Evolutionary conservation across 345 rosid genomes (phyloP).

Genomic region (Brassica cretica): DNA sequence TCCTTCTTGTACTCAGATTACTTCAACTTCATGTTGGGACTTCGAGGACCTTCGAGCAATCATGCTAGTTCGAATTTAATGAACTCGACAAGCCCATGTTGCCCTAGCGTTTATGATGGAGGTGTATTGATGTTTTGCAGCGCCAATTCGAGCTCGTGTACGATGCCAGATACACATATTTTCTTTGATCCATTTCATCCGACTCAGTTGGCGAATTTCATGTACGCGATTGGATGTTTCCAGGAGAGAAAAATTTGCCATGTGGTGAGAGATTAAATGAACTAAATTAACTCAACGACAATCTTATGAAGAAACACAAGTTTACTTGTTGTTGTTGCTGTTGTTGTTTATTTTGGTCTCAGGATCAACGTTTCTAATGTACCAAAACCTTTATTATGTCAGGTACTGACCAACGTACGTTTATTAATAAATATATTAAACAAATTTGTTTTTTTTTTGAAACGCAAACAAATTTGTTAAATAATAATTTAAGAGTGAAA

Average conservation of each 20-base stretch:
- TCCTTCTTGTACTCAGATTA: conserved; percentile 31
- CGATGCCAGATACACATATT: not conserved
- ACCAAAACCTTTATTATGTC: not conserved
- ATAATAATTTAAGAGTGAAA: too few relatives aligned
- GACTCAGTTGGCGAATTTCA: conserved; percentile 24
- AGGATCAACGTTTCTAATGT: not conserved
- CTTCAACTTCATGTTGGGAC: conserved; percentile 32
- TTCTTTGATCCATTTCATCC: conserved; percentile 31
- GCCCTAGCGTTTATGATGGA: conserved; percentile 34
- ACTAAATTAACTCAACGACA: not conserved
- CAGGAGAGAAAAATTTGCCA: conserved; percentile 6
- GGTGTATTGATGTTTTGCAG: not conserved
- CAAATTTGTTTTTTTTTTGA: too few relatives aligned
- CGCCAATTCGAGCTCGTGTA: not conserved
- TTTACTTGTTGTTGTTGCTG: not conserved
- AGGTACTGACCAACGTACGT: not conserved
- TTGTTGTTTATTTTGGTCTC: not conserved
- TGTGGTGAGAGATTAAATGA: not conserved
- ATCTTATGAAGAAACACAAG: not conserved
- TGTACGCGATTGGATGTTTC: conserved; percentile 17
- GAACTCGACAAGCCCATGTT: conserved; percentile 30
- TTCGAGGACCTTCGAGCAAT: conserved; percentile 11
- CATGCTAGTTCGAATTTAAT: conserved; percentile 14
- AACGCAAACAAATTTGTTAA: too few relatives aligned
- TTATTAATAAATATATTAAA: too few relatives aligned